Conservation (phyloP, 495 filamentous ascomycete species). For the Podospora pseudoanserina region DNA sequence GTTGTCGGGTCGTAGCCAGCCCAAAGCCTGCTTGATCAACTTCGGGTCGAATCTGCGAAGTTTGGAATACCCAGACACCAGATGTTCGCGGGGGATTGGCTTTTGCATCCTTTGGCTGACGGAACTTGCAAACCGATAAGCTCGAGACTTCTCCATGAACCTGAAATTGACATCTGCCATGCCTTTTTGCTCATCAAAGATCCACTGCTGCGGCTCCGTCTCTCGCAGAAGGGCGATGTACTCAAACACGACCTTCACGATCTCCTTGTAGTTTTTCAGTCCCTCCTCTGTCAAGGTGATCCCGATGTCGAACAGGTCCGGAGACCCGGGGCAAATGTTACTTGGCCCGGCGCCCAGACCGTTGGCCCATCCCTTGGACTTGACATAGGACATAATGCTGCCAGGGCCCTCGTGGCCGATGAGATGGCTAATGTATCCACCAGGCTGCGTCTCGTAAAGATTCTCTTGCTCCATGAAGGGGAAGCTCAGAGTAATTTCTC, state of each 20-base stretch:
- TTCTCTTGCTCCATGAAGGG: constrained; percentile 86
- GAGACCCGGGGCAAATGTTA: constrained; percentile 75
- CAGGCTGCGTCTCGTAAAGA: constrained; percentile 77
- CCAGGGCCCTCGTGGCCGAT: constrained; percentile 97
- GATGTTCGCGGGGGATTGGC: constrained; percentile 75
- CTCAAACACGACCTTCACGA: constrained; percentile 85
- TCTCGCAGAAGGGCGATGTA: constrained; percentile 88
- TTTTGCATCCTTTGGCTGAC: constrained; percentile 86
- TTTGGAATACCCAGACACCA: constrained; percentile 69
- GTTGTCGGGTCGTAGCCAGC: constrained; percentile 80
- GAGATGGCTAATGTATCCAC: constrained; percentile 85
- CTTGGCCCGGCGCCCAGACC: constrained; percentile 74
- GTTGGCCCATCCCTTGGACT: constrained; percentile 94
- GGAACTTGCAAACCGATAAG: constrained; percentile 80
- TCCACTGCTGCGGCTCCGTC: constrained; percentile 81
- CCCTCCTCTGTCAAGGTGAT: constrained; percentile 82
- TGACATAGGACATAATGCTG: constrained; percentile 92
- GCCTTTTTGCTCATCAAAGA: constrained; percentile 84
- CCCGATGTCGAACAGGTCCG: constrained; percentile 71
- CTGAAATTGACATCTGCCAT: constrained; percentile 90
- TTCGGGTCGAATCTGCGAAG: constrained; percentile 74
- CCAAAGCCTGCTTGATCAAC: constrained; percentile 69
- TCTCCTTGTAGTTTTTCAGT: constrained; percentile 76
- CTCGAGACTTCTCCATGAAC: constrained; percentile 88
- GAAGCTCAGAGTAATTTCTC: constrained; percentile 81